A percentile compares a stretch with the other conserved stretches of the same genome.
These are phyloP conservation scores for Wickerhamomyces alni DNA, from an alignment of 805 yeast species.

Conservation along the genomic window DNA sequence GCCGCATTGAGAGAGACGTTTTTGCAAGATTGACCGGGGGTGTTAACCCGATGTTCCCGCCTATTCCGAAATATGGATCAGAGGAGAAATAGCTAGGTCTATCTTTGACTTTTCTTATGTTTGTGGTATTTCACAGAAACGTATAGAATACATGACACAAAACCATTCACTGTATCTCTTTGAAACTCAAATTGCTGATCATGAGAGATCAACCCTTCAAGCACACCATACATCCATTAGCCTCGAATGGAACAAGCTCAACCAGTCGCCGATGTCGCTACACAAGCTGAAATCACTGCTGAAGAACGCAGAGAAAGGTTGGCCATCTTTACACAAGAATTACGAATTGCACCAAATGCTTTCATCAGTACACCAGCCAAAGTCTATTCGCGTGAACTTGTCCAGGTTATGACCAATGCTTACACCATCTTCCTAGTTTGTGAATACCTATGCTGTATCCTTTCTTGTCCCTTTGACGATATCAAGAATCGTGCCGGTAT, in stretches of 20 bases:
- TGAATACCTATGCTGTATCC: slow-evolving; percentile 12
- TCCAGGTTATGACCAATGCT: neutral
- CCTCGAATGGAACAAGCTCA: too few species aligned
- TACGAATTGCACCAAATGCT: slow-evolving; percentile 6
- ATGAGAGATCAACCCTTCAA: too few species aligned
- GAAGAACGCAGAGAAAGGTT: neutral
- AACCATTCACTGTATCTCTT: too few species aligned
- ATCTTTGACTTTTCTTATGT: neutral
- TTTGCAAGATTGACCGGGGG: slow-evolving; percentile 9
- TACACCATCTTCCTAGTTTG: slow-evolving; percentile 4
- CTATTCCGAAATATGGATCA: slow-evolving; percentile 1
- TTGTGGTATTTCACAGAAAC: neutral
- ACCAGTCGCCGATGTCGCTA: too few species aligned
- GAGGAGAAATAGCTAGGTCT: neutral
- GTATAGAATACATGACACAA: neutral
- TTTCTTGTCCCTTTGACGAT: slow-evolving; percentile 12
- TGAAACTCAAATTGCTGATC: too few species aligned
- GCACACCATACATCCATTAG: neutral
- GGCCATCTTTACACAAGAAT: too few species aligned
- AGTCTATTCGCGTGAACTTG: neutral
- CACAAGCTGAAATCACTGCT: too few species aligned
- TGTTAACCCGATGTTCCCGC: slow-evolving; percentile 2
- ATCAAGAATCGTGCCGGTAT: slow-evolving; percentile 15
- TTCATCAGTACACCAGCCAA: neutral
- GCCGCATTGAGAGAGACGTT: slow-evolving; percentile 43